A percentile compares a stretch with the other conserved stretches of the same genome.
Conservation (phyloP, 106 monocot species). For the Phalaenopsis aphrodite region DNA sequence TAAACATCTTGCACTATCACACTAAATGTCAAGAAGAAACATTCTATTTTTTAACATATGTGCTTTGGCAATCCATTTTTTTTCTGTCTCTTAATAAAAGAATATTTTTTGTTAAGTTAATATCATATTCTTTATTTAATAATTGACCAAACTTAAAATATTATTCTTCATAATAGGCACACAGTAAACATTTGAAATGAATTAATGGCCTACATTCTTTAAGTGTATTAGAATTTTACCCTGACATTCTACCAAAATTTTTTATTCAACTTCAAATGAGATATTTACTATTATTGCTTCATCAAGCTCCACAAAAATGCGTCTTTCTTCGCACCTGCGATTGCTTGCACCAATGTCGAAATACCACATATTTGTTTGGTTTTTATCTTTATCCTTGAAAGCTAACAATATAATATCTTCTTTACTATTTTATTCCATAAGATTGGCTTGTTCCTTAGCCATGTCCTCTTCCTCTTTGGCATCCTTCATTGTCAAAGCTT, state of each 20-base stretch:
- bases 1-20: too few species aligned
- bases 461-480: background rate
- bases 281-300: background rate
- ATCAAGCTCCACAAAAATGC: background rate
- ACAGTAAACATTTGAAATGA: background rate
- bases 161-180: background rate
- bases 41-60: too few species aligned
- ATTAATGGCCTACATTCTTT: background rate
- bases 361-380: background rate
- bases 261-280: background rate
- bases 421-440: too few species aligned
- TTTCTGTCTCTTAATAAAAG: background rate
- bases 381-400: background rate
- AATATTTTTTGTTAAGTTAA: too few species aligned
- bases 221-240: background rate
- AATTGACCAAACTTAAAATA: background rate
- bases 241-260: background rate
- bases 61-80: background rate
- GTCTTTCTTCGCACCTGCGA: slow-evolving; percentile 4
- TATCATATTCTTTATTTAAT: background rate
- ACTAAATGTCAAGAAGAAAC: background rate
- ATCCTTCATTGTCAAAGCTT: background rate
- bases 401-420: too few species aligned
- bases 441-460: background rate
- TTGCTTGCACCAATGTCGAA: background rate